phyloP scores from a whole-genome alignment of 2,329 filamentous ascomycete genomes.

The Allantophomopsis cytisporea region DNA sequence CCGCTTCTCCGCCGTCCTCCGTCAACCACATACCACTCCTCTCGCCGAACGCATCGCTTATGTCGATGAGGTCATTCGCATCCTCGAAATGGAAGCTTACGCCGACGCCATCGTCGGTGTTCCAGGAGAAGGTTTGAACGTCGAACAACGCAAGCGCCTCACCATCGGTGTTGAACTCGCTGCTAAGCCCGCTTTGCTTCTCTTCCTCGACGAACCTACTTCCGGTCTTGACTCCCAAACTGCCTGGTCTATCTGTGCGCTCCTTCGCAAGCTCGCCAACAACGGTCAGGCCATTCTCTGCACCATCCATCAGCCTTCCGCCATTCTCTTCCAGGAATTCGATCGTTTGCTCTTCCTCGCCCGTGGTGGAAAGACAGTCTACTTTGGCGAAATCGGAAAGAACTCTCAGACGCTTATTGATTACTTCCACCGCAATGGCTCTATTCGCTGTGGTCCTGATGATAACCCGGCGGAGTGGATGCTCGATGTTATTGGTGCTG shows the following conservation, averaged over 20 bases:
- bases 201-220: conserved; percentile 89
- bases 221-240: conserved; percentile 88
- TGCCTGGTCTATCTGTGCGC: conserved; percentile 78
- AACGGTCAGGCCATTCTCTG: conserved; percentile 83
- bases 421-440: conserved; percentile 66
- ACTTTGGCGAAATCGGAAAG: conserved; percentile 67
- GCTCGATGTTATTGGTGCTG: conserved; percentile 41
- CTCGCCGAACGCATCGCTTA: conserved; percentile 71
- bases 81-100: conserved; percentile 82
- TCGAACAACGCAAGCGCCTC: conserved; percentile 58
- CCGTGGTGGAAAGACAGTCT: conserved; percentile 63
- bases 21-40: conserved; percentile 63
- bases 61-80: conserved; percentile 79
- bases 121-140: conserved; percentile 53
- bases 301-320: conserved; percentile 89
- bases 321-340: conserved; percentile 85
- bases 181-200: conserved; percentile 73
- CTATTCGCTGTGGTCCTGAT: conserved; percentile 45
- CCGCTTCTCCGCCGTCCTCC: conserved; percentile 74
- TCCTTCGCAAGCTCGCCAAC: conserved; percentile 79
- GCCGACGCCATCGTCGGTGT: conserved; percentile 86
- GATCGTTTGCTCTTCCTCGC: conserved; percentile 67
- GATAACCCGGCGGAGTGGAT: conserved; percentile 80
- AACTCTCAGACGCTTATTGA: conserved; percentile 52
- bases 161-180: conserved; percentile 92